These are phyloP conservation scores for Neonectria hederae DNA, from an alignment of 2,329 filamentous ascomycete genomes.

Conservation along the genomic window DNA sequence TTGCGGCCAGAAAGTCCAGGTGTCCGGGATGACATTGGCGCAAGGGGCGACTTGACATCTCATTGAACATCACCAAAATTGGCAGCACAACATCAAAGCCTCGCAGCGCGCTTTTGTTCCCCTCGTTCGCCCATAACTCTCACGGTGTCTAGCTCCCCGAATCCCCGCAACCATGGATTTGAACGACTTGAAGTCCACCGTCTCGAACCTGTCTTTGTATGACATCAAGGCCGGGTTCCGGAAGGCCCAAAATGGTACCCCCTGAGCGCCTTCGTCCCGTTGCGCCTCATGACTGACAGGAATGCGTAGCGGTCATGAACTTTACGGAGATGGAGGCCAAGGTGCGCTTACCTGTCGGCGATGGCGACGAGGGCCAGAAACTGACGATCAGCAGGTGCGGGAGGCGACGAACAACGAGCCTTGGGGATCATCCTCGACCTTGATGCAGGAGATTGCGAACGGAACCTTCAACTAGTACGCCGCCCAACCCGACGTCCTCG, in stretches of 20 bases:
- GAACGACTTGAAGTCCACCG: conserved; percentile 83
- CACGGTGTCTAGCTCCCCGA: conserved; percentile 29
- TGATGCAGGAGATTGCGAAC: conserved; percentile 98
- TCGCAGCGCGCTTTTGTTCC: conserved; percentile 9
- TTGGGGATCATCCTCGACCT: conserved; percentile 84
- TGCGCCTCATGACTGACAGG: conserved; percentile 42
- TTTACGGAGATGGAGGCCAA: conserved; percentile 92
- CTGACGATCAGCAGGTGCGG: conserved; percentile 71
- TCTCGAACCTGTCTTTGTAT: conserved; percentile 92
- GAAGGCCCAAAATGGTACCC: conserved; percentile 93
- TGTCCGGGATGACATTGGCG: conserved; percentile 42
- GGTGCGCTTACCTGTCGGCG: conserved; percentile 50
- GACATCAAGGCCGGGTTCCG: conserved; percentile 94
- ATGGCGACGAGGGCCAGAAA: conserved; percentile 11
- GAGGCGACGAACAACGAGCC: conserved; percentile 99
- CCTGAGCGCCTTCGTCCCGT: conserved; percentile 16
- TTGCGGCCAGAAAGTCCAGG: conserved; percentile 38
- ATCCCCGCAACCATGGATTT: conserved; percentile 75
- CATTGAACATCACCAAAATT: conserved; percentile 22
- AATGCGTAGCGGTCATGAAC: conserved; percentile 87
- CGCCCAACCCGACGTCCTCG: background rate
- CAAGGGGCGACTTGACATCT: conserved; percentile 38
- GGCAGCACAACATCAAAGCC: conserved; percentile 25
- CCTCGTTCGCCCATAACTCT: conserved; percentile 1
- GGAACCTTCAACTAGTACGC: conserved; percentile 97